Conservation (phyloP, 345 rosid species). For the Arabidopsis arenosa region DNA sequence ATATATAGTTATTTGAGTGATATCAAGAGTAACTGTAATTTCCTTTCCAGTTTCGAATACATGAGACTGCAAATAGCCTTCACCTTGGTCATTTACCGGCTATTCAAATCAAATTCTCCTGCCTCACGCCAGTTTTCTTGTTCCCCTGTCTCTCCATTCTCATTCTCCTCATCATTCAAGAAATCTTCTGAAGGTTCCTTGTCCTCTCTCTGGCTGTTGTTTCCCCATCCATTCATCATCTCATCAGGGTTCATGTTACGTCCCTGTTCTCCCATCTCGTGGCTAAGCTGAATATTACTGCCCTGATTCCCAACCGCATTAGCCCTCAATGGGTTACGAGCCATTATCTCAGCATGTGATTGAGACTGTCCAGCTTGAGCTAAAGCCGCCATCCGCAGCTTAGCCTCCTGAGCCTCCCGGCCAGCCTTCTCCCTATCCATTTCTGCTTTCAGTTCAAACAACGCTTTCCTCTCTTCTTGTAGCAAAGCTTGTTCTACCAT, state of each 20-base stretch:
- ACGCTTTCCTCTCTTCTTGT: slow-evolving; percentile 79
- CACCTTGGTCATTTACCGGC: slow-evolving; percentile 48
- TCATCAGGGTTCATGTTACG: slow-evolving; percentile 77
- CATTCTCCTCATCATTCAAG: slow-evolving; percentile 93
- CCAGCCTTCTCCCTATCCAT: slow-evolving; percentile 90
- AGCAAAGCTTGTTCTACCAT: slow-evolving; percentile 90
- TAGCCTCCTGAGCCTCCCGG: slow-evolving; percentile 77
- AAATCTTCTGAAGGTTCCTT: slow-evolving; percentile 96
- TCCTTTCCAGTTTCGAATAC: slow-evolving; percentile 1
- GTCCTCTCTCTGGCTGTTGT: slow-evolving; percentile 79
- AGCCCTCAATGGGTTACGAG: slow-evolving; percentile 75
- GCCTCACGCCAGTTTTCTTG: slow-evolving; percentile 84
- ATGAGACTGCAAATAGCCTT: slow-evolving; percentile 4
- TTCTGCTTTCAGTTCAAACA: slow-evolving; percentile 73
- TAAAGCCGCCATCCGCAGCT: slow-evolving; percentile 80
- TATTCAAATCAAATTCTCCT: slow-evolving; percentile 91
- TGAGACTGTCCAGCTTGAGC: slow-evolving; percentile 89
- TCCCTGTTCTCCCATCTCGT: slow-evolving; percentile 75
- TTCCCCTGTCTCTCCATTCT: slow-evolving; percentile 70
- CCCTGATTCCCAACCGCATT: slow-evolving; percentile 76
- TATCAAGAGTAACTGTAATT: not conserved
- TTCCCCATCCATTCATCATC: slow-evolving; percentile 97
- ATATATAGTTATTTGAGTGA: not conserved
- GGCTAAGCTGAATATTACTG: slow-evolving; percentile 55
- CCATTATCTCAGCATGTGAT: slow-evolving; percentile 69